These are phyloP conservation scores for Magnusiomyces fungicola DNA, from an alignment of 1,139 yeast genomes.

Conservation along the genomic window DNA sequence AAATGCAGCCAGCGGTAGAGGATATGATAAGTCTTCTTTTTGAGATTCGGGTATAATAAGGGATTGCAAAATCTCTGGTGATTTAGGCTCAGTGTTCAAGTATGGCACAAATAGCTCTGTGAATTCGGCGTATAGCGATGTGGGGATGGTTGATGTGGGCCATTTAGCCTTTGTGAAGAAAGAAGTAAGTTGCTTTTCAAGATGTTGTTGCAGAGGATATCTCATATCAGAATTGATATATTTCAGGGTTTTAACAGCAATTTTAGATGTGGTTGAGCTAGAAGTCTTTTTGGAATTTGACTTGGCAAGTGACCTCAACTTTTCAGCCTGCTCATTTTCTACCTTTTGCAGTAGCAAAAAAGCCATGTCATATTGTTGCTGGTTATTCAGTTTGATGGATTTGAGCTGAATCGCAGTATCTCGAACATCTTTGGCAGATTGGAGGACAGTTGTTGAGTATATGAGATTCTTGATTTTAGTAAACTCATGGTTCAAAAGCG, in stretches of 20 bases:
- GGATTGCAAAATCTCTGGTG: neutral
- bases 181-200: slow-evolving; percentile 1
- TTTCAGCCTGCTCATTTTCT: too few relatives aligned
- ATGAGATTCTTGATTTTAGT: neutral
- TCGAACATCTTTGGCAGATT: too few relatives aligned
- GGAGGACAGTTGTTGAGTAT: neutral
- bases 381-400: too few relatives aligned
- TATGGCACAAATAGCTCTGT: neutral
- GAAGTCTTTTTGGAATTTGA: too few relatives aligned
- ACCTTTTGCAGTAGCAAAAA: too few relatives aligned
- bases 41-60: neutral
- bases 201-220: slow-evolving; percentile 5
- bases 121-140: slow-evolving; percentile 4
- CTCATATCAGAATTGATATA: slow-evolving; percentile 5
- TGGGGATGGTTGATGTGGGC: slow-evolving; percentile 9
- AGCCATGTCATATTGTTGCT: too few relatives aligned
- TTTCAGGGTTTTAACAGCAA: slow-evolving; percentile 8
- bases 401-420: too few relatives aligned
- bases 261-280: slow-evolving; percentile 2
- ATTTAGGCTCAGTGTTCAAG: slow-evolving; percentile 6
- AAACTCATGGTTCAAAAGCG: neutral
- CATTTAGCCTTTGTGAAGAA: slow-evolving; percentile 8
- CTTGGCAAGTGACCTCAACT: too few relatives aligned
- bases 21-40: slow-evolving; percentile 19
- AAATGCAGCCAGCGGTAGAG: slow-evolving; percentile 52